Evolutionary conservation across 306 rosid genomes (phyloP).

Genomic region (Cucurbita maxima): DNA sequence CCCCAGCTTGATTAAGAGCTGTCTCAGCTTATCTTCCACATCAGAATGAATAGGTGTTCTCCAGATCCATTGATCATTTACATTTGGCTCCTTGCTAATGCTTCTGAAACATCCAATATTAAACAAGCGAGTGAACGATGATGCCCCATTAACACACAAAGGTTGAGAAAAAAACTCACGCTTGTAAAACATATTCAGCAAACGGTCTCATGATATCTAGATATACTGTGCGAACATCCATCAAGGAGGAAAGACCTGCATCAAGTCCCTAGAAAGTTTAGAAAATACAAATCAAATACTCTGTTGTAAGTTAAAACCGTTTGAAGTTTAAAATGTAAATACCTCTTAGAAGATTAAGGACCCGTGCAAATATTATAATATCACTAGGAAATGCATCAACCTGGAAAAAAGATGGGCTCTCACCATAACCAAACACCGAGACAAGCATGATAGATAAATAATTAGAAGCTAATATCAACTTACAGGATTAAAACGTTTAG

Average conservation of each 20-base stretch:
- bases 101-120: conserved; percentile 34
- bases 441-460: conserved; percentile 8
- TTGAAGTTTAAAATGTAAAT: conserved; percentile 6
- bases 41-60: conserved; percentile 67
- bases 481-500: conserved; percentile 91
- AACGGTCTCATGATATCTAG: conserved; percentile 95
- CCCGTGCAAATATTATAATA: conserved; percentile 85
- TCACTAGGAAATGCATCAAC: conserved; percentile 99
- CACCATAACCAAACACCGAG: not conserved
- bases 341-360: conserved; percentile 97
- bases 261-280: conserved; percentile 17
- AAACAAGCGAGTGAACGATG: not conserved
- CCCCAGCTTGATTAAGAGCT: conserved; percentile 59
- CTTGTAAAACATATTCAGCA: conserved; percentile 78
- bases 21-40: conserved; percentile 76
- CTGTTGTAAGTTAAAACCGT: not conserved
- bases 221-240: conserved; percentile 70
- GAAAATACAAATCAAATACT: not conserved
- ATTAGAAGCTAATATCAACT: conserved; percentile 25
- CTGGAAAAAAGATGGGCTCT: conserved; percentile 20
- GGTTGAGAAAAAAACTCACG: conserved; percentile 37
- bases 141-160: not conserved
- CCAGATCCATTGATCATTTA: conserved; percentile 68
- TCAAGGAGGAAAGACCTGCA: conserved; percentile 75
- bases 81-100: conserved; percentile 50